Percentiles rank a stretch among this genome's conserved stretches.
phyloP scores from a whole-genome alignment of 768 basidiomycete species.

The Kwoniella dendrophila region DNA sequence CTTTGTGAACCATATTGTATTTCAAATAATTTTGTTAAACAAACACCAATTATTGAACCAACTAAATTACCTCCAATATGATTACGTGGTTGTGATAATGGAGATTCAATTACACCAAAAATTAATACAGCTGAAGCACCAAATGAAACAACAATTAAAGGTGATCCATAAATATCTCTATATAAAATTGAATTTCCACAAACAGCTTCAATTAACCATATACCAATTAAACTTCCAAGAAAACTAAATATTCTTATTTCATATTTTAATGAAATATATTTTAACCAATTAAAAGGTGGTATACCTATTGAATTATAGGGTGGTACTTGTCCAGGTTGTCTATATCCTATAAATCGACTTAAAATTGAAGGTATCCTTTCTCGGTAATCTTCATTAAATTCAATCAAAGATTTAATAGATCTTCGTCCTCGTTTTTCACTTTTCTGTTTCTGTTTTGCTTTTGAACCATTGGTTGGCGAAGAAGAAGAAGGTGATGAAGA shows the following conservation, averaged over 20 bases:
- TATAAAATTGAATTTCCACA: conserved; percentile 24
- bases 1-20: neutral
- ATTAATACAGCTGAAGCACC: conserved; percentile 41
- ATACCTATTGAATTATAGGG: conserved; percentile 32
- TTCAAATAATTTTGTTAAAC: conserved; percentile 36
- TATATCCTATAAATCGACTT: conserved; percentile 36
- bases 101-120: conserved; percentile 40
- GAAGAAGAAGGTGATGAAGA: too few species aligned
- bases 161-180: conserved; percentile 17
- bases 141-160: conserved; percentile 41
- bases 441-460: too few species aligned
- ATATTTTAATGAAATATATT: conserved; percentile 30
- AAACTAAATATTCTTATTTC: conserved; percentile 41
- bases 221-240: conserved; percentile 34
- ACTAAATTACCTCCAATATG: conserved; percentile 38
- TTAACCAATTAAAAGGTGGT: conserved; percentile 37
- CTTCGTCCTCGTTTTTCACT: too few species aligned
- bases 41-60: conserved; percentile 34
- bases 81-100: conserved; percentile 43
- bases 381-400: too few species aligned
- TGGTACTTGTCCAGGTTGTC: conserved; percentile 12
- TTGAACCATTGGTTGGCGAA: too few species aligned
- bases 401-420: too few species aligned
- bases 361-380: too few species aligned
- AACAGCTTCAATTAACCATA: conserved; percentile 39